Evolutionary conservation across 352 stramenopile genomes (phyloP), one percentile per base, ranked within the genome.

Genomic region (Phytophthora hibernalis): DNA sequence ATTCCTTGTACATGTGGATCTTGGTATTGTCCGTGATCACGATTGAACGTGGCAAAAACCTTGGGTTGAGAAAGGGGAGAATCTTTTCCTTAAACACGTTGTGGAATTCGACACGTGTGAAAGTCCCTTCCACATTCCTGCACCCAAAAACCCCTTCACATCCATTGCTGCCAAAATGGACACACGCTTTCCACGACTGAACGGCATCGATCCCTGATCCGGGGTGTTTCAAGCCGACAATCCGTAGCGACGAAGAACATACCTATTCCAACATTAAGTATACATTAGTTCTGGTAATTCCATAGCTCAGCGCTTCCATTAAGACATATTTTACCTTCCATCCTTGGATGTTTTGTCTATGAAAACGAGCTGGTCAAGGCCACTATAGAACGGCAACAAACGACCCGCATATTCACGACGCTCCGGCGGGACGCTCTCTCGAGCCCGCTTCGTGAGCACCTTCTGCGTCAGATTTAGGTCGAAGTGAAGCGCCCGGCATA

Each of bases 1-100:
- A n/a, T 54, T 95, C 93, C 20, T 90, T 81, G 74, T 98, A 98
- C 58, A 98, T 95, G 20, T 98, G 78, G 5, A 96, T 90, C 16
- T 76, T 77, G 0, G 79, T 56, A 31, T 74, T 73, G 20, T 75
- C 63, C 24, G 77, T 56, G 16, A 98, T 69, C 38, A 98, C 67
- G 45, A 94, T 87, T 2, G 79, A 81, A 16, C 97, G 55, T 10
- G 87, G n/a, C n/a, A 82, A 16, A 80, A 58, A 24, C 86, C 76
- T 92, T 54, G 96, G 80, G 61, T 97, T 93, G 72, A 98, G 96
- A 81, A 83, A 97, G 98, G 57, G 1, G 61, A 89, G 38, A 69
- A n/a, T n/a, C n/a, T 72, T 40, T 82, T 52, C 40, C 11, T 54
- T 77, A 59, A 98, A 98, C 20, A 85, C 76, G 28, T 85, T 61